These are phyloP conservation scores for Rubroshorea leprosula DNA, from an alignment of 345 rosid genomes.

Conservation along the genomic window DNA sequence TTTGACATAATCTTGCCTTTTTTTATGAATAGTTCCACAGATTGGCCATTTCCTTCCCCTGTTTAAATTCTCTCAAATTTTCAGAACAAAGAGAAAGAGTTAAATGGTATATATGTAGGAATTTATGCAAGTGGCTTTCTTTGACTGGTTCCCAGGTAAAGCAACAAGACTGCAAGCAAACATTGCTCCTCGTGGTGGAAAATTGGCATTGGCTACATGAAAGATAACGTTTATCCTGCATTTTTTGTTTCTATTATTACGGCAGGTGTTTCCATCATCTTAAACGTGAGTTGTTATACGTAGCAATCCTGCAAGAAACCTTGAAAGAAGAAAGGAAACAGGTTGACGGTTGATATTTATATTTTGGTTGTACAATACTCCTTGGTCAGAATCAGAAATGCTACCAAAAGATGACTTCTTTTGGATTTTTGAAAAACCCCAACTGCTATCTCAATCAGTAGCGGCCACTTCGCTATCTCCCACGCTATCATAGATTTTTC, in stretches of 20 bases:
- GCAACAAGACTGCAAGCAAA: conserved; percentile 15
- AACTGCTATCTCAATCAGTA: no score
- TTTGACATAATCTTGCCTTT: no score
- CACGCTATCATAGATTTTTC: no score
- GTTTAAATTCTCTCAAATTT: neutral
- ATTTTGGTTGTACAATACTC: no score
- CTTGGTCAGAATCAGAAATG: no score
- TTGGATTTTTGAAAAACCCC: no score
- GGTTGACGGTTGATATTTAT: neutral
- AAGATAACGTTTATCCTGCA: neutral
- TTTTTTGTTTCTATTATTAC: neutral
- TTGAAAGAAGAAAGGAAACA: conserved; percentile 1
- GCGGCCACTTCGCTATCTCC: no score
- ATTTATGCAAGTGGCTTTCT: conserved; percentile 1
- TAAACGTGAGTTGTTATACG: neutral
- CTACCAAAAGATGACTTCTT: no score
- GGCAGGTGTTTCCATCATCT: neutral
- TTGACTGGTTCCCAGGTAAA: conserved; percentile 26
- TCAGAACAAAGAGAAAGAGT: neutral
- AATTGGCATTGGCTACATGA: conserved; percentile 22
- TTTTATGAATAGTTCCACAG: no score
- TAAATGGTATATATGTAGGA: neutral
- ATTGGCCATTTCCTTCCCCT: no score
- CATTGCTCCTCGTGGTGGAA: conserved; percentile 18
- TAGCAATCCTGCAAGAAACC: neutral